Conservation (phyloP, 306 rosid genomes). For the Prunus mongolica region DNA sequence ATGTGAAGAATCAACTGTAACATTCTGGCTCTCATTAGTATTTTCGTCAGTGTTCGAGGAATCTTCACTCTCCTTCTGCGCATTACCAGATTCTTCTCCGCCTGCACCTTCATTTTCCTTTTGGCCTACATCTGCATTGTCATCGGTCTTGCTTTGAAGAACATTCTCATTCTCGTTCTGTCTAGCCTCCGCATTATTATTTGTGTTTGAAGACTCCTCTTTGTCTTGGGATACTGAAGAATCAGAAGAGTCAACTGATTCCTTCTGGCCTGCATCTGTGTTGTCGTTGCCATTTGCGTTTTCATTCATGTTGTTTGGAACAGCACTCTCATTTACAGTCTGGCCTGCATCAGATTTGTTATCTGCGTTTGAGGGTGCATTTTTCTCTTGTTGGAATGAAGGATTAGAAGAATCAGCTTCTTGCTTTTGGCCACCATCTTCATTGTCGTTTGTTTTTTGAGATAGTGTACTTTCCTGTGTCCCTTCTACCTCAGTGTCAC, state of each 20-base stretch:
- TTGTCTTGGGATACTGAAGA: slow-evolving; percentile 15
- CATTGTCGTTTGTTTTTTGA: slow-evolving; percentile 33
- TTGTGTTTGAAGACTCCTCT: slow-evolving; percentile 24
- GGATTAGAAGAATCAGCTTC: slow-evolving; percentile 39
- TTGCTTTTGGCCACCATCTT: slow-evolving; percentile 36
- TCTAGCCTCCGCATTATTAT: slow-evolving; percentile 20
- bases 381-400: slow-evolving; percentile 43
- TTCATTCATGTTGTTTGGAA: slow-evolving; percentile 31
- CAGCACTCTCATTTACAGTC: slow-evolving; percentile 33
- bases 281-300: slow-evolving; percentile 12
- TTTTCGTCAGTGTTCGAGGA: slow-evolving; percentile 15
- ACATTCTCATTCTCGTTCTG: slow-evolving; percentile 38
- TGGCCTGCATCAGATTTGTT: slow-evolving; percentile 25
- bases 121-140: slow-evolving; percentile 31
- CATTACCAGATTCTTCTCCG: slow-evolving; percentile 29
- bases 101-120: slow-evolving; percentile 32
- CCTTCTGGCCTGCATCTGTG: slow-evolving; percentile 32
- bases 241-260: slow-evolving; percentile 25
- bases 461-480: slow-evolving; percentile 31
- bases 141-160: slow-evolving; percentile 11
- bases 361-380: slow-evolving; percentile 39
- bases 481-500: slow-evolving; percentile 30
- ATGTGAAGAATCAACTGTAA: slow-evolving; percentile 34
- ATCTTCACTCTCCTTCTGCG: slow-evolving; percentile 35
- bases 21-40: slow-evolving; percentile 21